phyloP scores from a whole-genome alignment of 2,329 filamentous ascomycete genomes.

The Cladosporium colombiae region DNA sequence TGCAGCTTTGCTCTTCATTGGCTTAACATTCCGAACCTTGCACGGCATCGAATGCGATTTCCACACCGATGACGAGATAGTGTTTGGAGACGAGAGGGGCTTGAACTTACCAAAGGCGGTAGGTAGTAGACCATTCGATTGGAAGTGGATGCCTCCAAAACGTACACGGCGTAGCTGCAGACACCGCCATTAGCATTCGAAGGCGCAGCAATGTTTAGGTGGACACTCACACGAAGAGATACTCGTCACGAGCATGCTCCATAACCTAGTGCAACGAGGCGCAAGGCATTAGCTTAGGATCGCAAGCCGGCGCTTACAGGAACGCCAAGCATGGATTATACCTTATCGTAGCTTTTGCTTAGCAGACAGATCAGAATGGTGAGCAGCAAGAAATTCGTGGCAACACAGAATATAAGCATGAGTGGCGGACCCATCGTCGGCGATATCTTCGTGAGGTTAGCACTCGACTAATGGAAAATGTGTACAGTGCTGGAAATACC shows the following conservation, averaged over 20 bases:
- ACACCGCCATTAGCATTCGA: conserved; percentile 26
- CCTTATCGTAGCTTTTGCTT: conserved; percentile 70
- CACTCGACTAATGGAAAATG: conserved; percentile 7
- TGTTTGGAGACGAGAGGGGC: not conserved
- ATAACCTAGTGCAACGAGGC: conserved; percentile 51
- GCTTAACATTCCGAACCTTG: not conserved
- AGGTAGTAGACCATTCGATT: conserved; percentile 52
- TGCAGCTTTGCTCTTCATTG: not conserved
- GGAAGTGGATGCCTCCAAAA: conserved; percentile 54
- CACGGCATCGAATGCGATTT: not conserved
- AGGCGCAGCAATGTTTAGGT: conserved; percentile 12
- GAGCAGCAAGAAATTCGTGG: conserved; percentile 77
- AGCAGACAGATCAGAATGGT: conserved; percentile 77
- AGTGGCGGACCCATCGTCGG: conserved; percentile 54
- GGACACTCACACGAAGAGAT: conserved; percentile 68
- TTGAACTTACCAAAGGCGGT: conserved; percentile 48
- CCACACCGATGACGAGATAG: not conserved
- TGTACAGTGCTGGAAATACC: conserved; percentile 35
- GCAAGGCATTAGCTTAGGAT: conserved; percentile 36
- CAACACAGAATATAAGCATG: conserved; percentile 71
- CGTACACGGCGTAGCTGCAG: conserved; percentile 54
- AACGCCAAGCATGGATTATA: conserved; percentile 32
- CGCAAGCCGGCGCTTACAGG: conserved; percentile 29
- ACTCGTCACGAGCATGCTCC: conserved; percentile 69
- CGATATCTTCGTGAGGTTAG: conserved; percentile 39